Conservation (phyloP, 176 grass and related monocot genomes). For the Eleusine indica region DNA sequence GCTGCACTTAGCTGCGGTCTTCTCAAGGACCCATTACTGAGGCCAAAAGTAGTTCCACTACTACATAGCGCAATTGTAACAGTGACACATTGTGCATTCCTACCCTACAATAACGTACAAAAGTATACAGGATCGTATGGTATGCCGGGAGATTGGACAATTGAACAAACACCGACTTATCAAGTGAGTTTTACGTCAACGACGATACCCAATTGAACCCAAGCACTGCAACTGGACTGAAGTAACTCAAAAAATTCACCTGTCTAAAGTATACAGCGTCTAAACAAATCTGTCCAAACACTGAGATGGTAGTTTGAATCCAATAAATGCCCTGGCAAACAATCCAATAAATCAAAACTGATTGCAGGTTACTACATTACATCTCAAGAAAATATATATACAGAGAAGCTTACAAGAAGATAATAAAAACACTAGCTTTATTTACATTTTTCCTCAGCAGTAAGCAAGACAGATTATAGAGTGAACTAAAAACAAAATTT, state of each 20-base stretch:
- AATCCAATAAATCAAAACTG: neutral
- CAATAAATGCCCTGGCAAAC: neutral
- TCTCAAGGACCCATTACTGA: no score
- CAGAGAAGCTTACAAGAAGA: neutral
- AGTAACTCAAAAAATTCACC: neutral
- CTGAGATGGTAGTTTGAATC: neutral
- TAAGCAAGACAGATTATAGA: conserved; percentile 1
- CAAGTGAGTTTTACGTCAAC: no score
- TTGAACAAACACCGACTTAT: no score
- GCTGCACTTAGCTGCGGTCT: no score
- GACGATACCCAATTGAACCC: no score
- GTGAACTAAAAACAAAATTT: conserved; percentile 54
- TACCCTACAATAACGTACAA: no score
- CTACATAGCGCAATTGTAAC: no score
- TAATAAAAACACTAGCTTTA: conserved; percentile 18
- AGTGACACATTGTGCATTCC: no score
- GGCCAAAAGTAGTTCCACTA: no score
- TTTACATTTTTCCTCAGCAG: conserved; percentile 34
- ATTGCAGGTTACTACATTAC: neutral
- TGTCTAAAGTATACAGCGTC: neutral
- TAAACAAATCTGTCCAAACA: neutral
- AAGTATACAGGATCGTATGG: no score
- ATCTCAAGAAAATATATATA: neutral
- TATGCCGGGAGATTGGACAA: no score
- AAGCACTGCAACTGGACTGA: no score